Percentiles rank a stretch among this genome's conserved stretches.
phyloP scores from a whole-genome alignment of 345 rosid genomes.

The Populus euphratica region DNA sequence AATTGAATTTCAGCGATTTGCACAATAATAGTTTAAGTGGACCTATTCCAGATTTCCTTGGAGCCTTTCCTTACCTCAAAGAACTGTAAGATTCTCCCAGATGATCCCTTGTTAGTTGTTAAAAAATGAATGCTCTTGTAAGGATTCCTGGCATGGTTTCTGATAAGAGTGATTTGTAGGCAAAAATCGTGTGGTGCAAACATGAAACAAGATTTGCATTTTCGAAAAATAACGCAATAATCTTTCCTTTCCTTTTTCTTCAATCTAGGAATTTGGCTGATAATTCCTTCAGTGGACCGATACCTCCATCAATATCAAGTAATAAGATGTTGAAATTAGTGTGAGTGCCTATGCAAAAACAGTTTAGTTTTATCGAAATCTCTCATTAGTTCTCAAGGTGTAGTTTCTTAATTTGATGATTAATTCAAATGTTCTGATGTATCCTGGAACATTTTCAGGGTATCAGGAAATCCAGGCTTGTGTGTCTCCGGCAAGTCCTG shows the following conservation, averaged over 20 bases:
- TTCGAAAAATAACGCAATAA: no score
- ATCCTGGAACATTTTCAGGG: conserved; percentile 6
- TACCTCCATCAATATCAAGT: conserved; percentile 16
- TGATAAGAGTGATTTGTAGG: no score
- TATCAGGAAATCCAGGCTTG: conserved; percentile 14
- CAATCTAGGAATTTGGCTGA: conserved; percentile 19
- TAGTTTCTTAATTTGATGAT: neutral
- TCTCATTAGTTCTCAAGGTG: neutral
- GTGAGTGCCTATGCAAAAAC: conserved; percentile 15
- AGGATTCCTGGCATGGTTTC: no score
- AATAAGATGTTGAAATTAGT: conserved; percentile 17
- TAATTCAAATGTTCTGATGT: neutral
- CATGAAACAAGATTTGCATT: no score
- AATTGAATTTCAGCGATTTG: conserved; percentile 12
- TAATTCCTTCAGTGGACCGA: conserved; percentile 16
- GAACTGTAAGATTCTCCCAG: conserved; percentile 12
- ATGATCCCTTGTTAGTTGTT: neutral
- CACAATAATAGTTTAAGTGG: conserved; percentile 20
- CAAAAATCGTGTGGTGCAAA: no score
- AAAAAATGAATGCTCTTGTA: no score
- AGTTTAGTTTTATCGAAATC: neutral
- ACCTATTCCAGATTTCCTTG: conserved; percentile 26
- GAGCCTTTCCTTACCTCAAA: conserved; percentile 8
- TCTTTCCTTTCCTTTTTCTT: neutral
- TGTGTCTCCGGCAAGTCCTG: conserved; percentile 37